These are phyloP conservation scores for Cyclocybe aegerita DNA, from an alignment of 768 basidiomycete genomes.

Conservation along the genomic window DNA sequence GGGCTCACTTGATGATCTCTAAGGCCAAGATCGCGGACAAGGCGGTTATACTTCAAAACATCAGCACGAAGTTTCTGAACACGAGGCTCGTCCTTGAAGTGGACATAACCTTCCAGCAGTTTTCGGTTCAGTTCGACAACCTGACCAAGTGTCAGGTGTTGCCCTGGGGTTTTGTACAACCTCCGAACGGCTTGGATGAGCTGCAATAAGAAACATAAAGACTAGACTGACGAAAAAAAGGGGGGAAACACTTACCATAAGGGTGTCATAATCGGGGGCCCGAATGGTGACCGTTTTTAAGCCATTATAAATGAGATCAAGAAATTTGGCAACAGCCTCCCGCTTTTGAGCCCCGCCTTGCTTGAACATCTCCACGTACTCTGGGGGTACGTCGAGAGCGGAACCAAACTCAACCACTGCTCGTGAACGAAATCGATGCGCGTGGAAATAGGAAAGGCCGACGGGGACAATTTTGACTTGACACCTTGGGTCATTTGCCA, in stretches of 20 bases:
- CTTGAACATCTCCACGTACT: conserved; percentile 88
- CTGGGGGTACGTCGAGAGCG: conserved; percentile 88
- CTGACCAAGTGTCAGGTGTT: conserved; percentile 91
- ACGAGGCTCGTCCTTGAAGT: conserved; percentile 90
- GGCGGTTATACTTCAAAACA: conserved; percentile 88
- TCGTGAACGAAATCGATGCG: conserved; percentile 88
- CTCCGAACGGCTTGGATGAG: conserved; percentile 94
- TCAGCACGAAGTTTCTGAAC: conserved; percentile 78
- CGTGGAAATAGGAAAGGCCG: conserved; percentile 73
- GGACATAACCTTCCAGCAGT: conserved; percentile 88
- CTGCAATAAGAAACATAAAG: conserved; percentile 40
- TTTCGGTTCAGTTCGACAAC: conserved; percentile 94
- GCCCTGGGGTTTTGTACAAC: conserved; percentile 91
- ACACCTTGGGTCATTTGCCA: conserved; percentile 85
- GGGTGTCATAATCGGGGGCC: conserved; percentile 95
- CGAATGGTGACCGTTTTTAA: conserved; percentile 95
- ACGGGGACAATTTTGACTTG: conserved; percentile 92
- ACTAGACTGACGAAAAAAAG: conserved; percentile 2
- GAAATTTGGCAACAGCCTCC: conserved; percentile 84
- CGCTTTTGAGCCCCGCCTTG: conserved; percentile 85
- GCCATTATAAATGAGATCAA: conserved; percentile 90
- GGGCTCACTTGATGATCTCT: conserved; percentile 84
- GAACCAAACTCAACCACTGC: conserved; percentile 97
- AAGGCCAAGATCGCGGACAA: conserved; percentile 84
- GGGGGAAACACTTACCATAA: conserved; percentile 69